Percentiles rank a stretch among this genome's conserved stretches.
Evolutionary conservation across 2,329 filamentous ascomycete genomes (phyloP).

Genomic region (Nothophaeocryptopus gaeumannii): DNA sequence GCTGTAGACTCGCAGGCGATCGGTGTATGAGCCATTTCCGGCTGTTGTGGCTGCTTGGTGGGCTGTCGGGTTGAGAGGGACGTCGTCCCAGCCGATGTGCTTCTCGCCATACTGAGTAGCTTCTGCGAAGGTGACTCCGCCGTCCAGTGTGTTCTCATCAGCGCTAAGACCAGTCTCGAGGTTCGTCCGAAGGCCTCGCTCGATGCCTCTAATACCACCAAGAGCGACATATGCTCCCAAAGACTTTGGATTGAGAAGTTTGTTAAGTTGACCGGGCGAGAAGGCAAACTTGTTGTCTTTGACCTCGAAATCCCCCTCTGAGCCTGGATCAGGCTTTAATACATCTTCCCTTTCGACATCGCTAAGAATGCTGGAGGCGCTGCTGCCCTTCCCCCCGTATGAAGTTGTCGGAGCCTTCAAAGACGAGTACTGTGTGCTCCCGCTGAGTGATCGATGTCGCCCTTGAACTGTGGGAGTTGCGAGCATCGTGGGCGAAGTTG

Average conservation of each 20-base stretch:
- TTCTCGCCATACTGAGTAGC: conserved; percentile 36
- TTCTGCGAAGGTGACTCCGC: conserved; percentile 65
- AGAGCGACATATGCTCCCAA: conserved; percentile 70
- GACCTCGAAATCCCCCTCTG: conserved; percentile 71
- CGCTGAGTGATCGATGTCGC: conserved; percentile 22
- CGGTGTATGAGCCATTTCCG: conserved; percentile 45
- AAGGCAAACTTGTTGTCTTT: conserved; percentile 82
- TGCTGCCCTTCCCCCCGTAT: conserved; percentile 18
- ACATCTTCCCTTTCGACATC: conserved; percentile 51
- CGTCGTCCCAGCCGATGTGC: conserved; percentile 29
- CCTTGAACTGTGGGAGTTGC: conserved; percentile 15
- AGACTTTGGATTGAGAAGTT: conserved; percentile 76
- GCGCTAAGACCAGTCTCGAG: conserved; percentile 63
- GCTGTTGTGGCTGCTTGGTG: conserved; percentile 17
- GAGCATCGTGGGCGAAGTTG: conserved; percentile 18
- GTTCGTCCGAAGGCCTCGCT: conserved; percentile 69
- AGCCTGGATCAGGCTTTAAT: conserved; percentile 71
- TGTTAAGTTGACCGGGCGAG: conserved; percentile 74
- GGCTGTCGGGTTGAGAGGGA: conserved; percentile 22
- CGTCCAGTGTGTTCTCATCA: conserved; percentile 65
- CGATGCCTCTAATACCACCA: conserved; percentile 70
- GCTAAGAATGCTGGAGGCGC: conserved; percentile 21
- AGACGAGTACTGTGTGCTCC: conserved; percentile 21
- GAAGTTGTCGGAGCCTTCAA: conserved; percentile 21
- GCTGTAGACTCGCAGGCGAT: conserved; percentile 67